Evolutionary conservation across 1,139 yeast species (phyloP).

Genomic region (Saccharomyces pastorianus): DNA sequence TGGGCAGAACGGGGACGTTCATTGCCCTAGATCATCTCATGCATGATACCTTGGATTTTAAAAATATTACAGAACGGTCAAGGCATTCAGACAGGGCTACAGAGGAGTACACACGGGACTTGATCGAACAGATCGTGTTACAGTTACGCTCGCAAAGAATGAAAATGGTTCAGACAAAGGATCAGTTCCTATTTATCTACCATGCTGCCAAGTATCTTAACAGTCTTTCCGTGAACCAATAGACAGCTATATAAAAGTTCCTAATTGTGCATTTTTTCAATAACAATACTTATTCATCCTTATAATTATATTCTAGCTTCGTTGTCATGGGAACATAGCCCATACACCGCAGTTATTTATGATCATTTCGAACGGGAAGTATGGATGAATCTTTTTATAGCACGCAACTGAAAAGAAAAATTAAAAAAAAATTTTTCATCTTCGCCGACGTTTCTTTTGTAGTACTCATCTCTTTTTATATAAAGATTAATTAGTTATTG

Average conservation of each 20-base stretch:
- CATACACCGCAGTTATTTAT: not conserved
- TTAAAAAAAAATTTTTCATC: conserved; percentile 2
- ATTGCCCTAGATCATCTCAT: conserved; percentile 54
- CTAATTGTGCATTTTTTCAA: not conserved
- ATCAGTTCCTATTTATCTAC: conserved; percentile 29
- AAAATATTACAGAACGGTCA: conserved; percentile 4
- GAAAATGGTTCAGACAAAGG: conserved; percentile 32
- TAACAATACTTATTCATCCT: not conserved
- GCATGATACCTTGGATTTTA: conserved; percentile 30
- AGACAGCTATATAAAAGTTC: not conserved
- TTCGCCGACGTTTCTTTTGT: conserved; percentile 22
- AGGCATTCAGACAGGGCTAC: conserved; percentile 4
- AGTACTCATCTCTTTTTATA: not conserved
- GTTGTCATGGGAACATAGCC: not conserved
- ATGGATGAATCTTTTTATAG: not conserved
- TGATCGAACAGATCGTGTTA: conserved; percentile 28
- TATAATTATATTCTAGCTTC: not conserved
- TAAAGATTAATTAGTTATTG: not conserved
- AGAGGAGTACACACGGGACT: conserved; percentile 22
- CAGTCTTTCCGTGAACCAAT: not conserved
- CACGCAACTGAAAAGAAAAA: conserved; percentile 1
- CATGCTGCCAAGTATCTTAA: conserved; percentile 25
- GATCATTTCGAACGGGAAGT: not conserved
- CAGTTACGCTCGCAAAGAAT: conserved; percentile 30
- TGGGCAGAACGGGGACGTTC: conserved; percentile 70